These are phyloP conservation scores for Fomitopsis betulina DNA, from an alignment of 1,284 basidiomycete genomes.

Conservation along the genomic window DNA sequence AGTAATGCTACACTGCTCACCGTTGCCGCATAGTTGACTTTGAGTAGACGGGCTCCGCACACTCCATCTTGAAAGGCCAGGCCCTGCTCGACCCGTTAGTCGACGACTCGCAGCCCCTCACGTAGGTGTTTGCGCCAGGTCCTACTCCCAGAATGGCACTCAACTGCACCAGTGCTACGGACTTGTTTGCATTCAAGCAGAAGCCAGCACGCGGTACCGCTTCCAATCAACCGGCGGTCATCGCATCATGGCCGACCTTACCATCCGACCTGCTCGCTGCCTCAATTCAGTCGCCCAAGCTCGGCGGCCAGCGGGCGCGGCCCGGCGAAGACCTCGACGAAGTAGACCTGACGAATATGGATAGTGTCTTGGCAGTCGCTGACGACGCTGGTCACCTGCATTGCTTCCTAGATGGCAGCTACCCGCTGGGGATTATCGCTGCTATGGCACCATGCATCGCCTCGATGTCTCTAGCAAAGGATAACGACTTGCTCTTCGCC, in stretches of 20 bases:
- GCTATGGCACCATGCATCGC: slow-evolving; percentile 31
- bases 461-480: slow-evolving; percentile 47
- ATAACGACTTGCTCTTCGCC: slow-evolving; percentile 37
- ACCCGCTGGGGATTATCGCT: slow-evolving; percentile 63
- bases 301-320: slow-evolving; percentile 30
- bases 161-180: slow-evolving; percentile 49
- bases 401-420: slow-evolving; percentile 75
- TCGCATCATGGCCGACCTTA: slow-evolving; percentile 66
- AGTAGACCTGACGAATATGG: slow-evolving; percentile 49
- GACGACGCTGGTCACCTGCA: slow-evolving; percentile 56
- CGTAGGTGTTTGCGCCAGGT: slow-evolving; percentile 36
- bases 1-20: slow-evolving; percentile 17
- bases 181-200: slow-evolving; percentile 75
- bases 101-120: slow-evolving; percentile 57
- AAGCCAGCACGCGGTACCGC: slow-evolving; percentile 47
- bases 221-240: slow-evolving; percentile 46
- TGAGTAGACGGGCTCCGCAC: slow-evolving; percentile 67
- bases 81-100: slow-evolving; percentile 67
- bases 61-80: slow-evolving; percentile 60
- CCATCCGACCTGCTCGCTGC: slow-evolving; percentile 49
- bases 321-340: slow-evolving; percentile 40
- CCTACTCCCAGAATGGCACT: not conserved
- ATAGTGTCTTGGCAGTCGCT: slow-evolving; percentile 58
- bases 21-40: not conserved
- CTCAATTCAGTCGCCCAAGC: slow-evolving; percentile 44